Conservation (phyloP, 257 asterid genomes). For the Nicotiana attenuata region DNA sequence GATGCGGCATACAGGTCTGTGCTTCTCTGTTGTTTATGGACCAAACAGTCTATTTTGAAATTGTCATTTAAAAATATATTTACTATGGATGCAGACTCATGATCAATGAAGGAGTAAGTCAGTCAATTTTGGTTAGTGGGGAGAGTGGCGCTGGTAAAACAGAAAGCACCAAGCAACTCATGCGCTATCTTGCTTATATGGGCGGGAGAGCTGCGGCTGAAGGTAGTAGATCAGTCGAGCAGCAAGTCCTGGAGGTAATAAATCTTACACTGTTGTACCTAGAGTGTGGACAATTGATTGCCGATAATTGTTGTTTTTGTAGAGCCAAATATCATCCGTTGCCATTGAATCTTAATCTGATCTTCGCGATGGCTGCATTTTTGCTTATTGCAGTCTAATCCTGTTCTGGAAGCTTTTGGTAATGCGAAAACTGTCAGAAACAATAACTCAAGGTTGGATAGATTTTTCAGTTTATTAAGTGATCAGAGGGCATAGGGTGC, state of each 20-base stretch:
- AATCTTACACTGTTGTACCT: slow-evolving; percentile 8
- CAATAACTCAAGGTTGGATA: slow-evolving; percentile 83
- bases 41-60: not conserved
- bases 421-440: slow-evolving; percentile 98
- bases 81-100: slow-evolving; percentile 61
- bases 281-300: not conserved
- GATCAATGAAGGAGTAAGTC: slow-evolving; percentile 91
- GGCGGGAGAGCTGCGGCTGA: slow-evolving; percentile 86
- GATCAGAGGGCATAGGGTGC: not conserved
- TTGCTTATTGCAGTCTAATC: slow-evolving; percentile 71
- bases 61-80: not conserved
- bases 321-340: not conserved
- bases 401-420: slow-evolving; percentile 99
- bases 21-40: not conserved
- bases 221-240: slow-evolving; percentile 96
- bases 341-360: not conserved
- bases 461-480: slow-evolving; percentile 1
- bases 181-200: slow-evolving; percentile 99
- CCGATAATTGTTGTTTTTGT: not conserved
- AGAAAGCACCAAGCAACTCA: slow-evolving; percentile 92
- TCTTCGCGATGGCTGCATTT: not conserved
- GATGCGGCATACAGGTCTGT: slow-evolving; percentile 96
- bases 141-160: slow-evolving; percentile 99
- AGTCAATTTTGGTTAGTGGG: slow-evolving; percentile 96
- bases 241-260: slow-evolving; percentile 93